Conservation (phyloP, 1,139 yeast genomes). For the Suzukiozyma palmioleophila region DNA sequence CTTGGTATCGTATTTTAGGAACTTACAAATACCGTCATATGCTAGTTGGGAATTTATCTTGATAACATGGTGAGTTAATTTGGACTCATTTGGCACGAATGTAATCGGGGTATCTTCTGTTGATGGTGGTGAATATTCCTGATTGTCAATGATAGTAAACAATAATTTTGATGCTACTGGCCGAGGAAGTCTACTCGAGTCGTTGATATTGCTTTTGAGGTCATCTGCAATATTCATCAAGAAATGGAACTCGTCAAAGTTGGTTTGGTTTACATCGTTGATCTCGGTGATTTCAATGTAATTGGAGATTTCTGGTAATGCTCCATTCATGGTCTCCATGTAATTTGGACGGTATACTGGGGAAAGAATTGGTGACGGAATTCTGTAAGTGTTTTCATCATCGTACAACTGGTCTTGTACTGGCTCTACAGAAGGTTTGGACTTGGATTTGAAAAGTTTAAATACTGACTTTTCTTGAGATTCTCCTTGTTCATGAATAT, state of each 20-base stretch:
- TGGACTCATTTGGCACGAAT: conserved; percentile 12
- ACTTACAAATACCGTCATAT: conserved; percentile 27
- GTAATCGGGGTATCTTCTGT: conserved; percentile 28
- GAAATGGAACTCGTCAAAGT: conserved; percentile 22
- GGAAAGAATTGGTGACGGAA: conserved; percentile 37
- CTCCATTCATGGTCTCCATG: conserved; percentile 10
- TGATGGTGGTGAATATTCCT: conserved; percentile 35
- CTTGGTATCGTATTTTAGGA: conserved; percentile 26
- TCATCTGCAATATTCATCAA: conserved; percentile 28
- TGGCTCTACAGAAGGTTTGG: not conserved
- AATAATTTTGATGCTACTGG: conserved; percentile 21
- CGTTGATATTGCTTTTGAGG: conserved; percentile 14
- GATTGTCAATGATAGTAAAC: conserved; percentile 37
- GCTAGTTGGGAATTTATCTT: conserved; percentile 32
- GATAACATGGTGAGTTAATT: conserved; percentile 20
- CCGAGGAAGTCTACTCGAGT: conserved; percentile 11
- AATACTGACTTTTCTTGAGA: conserved; percentile 3
- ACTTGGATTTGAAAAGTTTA: not conserved
- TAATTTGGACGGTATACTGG: conserved; percentile 24
- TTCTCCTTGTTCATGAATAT: not conserved
- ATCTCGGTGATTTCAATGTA: conserved; percentile 29
- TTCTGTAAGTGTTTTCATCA: conserved; percentile 8
- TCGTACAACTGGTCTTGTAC: too few relatives aligned
- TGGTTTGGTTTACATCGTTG: conserved; percentile 14
- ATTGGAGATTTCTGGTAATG: conserved; percentile 11